phyloP scores from a whole-genome alignment of 1,284 basidiomycete genomes.

The Tilletia setariae region DNA sequence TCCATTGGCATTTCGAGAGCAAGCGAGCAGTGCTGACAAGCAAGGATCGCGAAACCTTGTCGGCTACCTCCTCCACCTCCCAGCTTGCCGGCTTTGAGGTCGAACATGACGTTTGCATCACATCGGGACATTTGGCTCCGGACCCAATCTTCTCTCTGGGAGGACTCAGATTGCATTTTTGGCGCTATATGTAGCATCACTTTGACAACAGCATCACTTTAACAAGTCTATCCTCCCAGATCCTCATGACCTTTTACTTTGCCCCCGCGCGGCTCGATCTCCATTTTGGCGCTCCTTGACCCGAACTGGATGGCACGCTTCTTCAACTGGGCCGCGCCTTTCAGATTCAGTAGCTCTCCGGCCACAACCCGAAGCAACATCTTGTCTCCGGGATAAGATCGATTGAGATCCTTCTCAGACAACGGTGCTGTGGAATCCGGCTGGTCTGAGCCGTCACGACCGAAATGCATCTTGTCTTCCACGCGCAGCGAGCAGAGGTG shows the following conservation, averaged over 20 bases:
- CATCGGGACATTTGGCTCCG: too few relatives aligned
- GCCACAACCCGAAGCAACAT: slow-evolving; percentile 64
- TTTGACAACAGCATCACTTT: too few relatives aligned
- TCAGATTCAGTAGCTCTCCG: slow-evolving; percentile 24
- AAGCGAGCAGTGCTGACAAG: not conserved
- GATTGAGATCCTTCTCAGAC: not conserved
- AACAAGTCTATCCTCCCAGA: not conserved
- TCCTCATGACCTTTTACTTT: slow-evolving; percentile 7
- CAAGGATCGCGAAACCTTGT: not conserved
- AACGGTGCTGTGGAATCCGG: too few relatives aligned
- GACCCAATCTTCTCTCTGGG: too few relatives aligned
- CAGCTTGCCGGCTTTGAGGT: too few relatives aligned
- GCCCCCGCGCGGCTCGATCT: slow-evolving; percentile 56
- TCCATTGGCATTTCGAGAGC: not conserved
- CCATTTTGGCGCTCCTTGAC: slow-evolving; percentile 81
- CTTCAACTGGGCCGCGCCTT: slow-evolving; percentile 64
- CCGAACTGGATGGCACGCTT: slow-evolving; percentile 99
- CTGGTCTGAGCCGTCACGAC: too few relatives aligned
- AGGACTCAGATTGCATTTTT: too few relatives aligned
- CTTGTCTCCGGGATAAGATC: slow-evolving; percentile 69
- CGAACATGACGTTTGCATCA: too few relatives aligned
- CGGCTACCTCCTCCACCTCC: too few relatives aligned
- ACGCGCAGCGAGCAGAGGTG: slow-evolving; percentile 70
- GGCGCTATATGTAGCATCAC: too few relatives aligned
- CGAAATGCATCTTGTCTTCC: slow-evolving; percentile 72